Base-by-base conservation (phyloP, 306 rosid genomes). In the Rubus idaeus region DNA sequence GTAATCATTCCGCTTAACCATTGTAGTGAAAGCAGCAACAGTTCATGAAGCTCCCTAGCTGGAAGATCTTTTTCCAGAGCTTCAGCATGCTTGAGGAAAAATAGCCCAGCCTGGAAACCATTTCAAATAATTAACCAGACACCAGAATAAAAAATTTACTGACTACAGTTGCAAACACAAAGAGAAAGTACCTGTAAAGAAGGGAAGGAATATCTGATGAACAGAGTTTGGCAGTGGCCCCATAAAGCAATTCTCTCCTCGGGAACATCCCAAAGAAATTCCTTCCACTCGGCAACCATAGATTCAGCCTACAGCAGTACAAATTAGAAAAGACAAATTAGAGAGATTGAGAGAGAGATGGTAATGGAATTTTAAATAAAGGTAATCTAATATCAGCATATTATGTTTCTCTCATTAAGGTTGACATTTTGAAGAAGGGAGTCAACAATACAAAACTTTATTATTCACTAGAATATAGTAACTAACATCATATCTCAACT, bases 221-320 rank as follows among this genome's bases (percentile, higher is more conserved):
- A 94, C 49, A 94, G 89, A 10, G 93, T 77, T 83, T 92, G 96
- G 85, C 98, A 94, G 87, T 94, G 98, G 70, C 86, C 83, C 98
- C 98, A 94, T 79, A 94, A 81, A 69, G 98, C 98, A 78, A 83
- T 87, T 79, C 98, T 86, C 86, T 94, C 98, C 84, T 94, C 98
- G 60, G 96, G 95, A 74, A 94, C 98, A 79, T 94, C 98, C 98
- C 98, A 94, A 84, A 94, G 97, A 80, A 89, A 94, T 80, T 92
- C 98, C 84, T 92, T 90, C 98, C 98, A 94, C 79, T 94, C 98
- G 53, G 93, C 89, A 68, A 94, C 97, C 98, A 94, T 94, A 72
- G 98, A 92, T 86, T 94, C 98, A 20, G 96, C 98, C 98, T 94
- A 79, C 69, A 73, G 41, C 40, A 46, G 40, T 8, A n/a, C 79